Evolutionary conservation across 2,329 filamentous ascomycete species (phyloP).

Genomic region (Ophiocordyceps australis): DNA sequence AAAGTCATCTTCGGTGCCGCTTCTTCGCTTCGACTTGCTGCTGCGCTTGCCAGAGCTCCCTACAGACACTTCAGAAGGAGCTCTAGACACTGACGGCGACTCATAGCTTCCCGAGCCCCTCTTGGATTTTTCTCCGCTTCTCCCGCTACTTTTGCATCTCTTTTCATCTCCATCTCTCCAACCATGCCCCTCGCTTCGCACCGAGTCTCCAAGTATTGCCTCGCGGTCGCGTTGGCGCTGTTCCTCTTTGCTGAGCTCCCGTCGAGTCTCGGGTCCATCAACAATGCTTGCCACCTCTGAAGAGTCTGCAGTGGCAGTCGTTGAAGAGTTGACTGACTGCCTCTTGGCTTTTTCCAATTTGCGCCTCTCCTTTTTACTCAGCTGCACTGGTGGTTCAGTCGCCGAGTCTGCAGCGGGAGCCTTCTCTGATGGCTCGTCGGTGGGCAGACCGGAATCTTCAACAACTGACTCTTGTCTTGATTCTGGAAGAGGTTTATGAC

Average conservation of each 20-base stretch:
- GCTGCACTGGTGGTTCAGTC: conserved; percentile 10
- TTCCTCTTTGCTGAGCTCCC: conserved; percentile 3
- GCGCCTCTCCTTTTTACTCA: conserved; percentile 30
- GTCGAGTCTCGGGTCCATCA: conserved; percentile 8
- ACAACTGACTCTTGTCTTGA: conserved; percentile 19
- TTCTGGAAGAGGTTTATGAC: conserved; percentile 2
- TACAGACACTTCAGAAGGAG: conserved; percentile 18
- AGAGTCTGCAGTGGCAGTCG: conserved; percentile 1
- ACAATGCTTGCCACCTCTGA: conserved; percentile 5
- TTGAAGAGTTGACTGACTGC: conserved; percentile 2
- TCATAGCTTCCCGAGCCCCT: conserved; percentile 12
- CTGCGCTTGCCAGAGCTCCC: conserved; percentile 18
- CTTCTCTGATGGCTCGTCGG: conserved; percentile 8
- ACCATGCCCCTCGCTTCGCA: conserved; percentile 5
- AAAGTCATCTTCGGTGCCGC: conserved; percentile 15
- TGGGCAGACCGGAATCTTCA: conserved; percentile 26
- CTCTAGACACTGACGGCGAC: conserved; percentile 12
- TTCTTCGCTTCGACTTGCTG: conserved; percentile 19
- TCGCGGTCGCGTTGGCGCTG: conserved; percentile 1
- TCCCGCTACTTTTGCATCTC: conserved; percentile 11
- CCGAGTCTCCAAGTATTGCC: too few species aligned
- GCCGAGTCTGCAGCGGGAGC: conserved; percentile 8
- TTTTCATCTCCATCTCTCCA: conserved; percentile 9
- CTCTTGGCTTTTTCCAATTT: conserved; percentile 21
- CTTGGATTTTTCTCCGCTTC: conserved; percentile 16